Evolutionary conservation across 495 filamentous ascomycete genomes (phyloP).

Genomic region (Oidiodendron maius): DNA sequence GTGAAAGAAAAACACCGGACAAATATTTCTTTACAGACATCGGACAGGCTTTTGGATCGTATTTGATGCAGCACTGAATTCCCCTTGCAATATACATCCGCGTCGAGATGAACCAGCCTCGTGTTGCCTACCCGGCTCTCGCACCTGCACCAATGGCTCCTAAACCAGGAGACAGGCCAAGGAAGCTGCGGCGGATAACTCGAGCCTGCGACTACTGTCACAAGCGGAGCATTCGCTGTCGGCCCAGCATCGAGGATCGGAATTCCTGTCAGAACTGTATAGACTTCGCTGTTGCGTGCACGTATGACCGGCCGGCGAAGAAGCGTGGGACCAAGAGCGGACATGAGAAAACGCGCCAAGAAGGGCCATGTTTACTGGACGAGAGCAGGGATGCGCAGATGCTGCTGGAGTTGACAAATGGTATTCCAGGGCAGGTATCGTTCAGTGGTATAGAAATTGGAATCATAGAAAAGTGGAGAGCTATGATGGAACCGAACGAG

Average conservation of each 20-base stretch:
- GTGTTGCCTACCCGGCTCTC: neutral
- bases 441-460: constrained; percentile 2
- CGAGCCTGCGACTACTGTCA: constrained; percentile 19
- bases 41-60: no score
- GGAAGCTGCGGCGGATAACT: constrained; percentile 9
- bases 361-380: neutral
- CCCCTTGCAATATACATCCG: neutral
- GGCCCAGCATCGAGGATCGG: neutral
- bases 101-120: neutral
- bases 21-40: no score
- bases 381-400: constrained; percentile 1
- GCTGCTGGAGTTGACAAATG: constrained; percentile 4
- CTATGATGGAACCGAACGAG: constrained; percentile 4
- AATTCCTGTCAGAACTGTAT: constrained; percentile 11
- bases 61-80: no score
- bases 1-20: no score
- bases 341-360: neutral
- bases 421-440: neutral
- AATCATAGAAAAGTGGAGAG: constrained; percentile 4
- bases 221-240: constrained; percentile 11
- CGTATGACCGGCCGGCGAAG: constrained; percentile 13
- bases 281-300: constrained; percentile 11
- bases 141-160: neutral
- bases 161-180: constrained; percentile 1
- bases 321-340: constrained; percentile 12